Evolutionary conservation across 352 stramenopile genomes (phyloP), one percentile per base, ranked within the genome.

Genomic region (Globisporangium takayamanum): DNA sequence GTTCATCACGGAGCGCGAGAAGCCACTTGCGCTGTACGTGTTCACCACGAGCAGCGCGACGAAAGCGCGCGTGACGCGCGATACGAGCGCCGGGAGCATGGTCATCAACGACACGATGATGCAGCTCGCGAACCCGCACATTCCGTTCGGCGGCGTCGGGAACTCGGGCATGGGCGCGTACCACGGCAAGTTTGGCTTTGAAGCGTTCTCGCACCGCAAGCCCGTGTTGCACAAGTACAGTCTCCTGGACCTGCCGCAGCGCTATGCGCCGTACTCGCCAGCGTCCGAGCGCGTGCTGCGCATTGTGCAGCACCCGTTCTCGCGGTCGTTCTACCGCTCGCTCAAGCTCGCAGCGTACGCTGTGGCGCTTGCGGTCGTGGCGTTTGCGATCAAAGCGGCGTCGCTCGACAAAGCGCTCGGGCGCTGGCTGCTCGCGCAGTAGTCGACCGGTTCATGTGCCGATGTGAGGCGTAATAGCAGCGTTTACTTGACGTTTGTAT

Each of bases 11-110:
- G n/a, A 37, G 25, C 65, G 65, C 30, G 68, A 87, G 10, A 95
- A 94, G 54, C 90, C 92, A 3, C 72, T 98, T 15, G 69, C 88
- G 18, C 69, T 97, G 8, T 98, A 98, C 59, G 53, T 89, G 12
- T 97, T 98, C 66, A 64, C 41, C 5, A 64, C 58, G 12, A 78
- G 63, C 53, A 64, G 67, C 12, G 66, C 78, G 50, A 53, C 61
- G 20, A 55, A 74, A 64, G 37, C 73, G 67, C 61, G 83, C 78
- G 55, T 76, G 30, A 69, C 72, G 48, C 62, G 44, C 20, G 64
- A 81, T 18, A 90, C 86, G 12, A 84, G 72, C 5, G 74, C 74
- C 1, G 84, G 85, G 44, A 75, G 72, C 63, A 69, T 90, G 63
- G 62, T 72, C 45, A 39, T 94, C 18, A 97, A 97, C 67, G 89